Evolutionary conservation across 1,139 yeast species (phyloP).

Genomic region (Lodderomyces jiufengensis): DNA sequence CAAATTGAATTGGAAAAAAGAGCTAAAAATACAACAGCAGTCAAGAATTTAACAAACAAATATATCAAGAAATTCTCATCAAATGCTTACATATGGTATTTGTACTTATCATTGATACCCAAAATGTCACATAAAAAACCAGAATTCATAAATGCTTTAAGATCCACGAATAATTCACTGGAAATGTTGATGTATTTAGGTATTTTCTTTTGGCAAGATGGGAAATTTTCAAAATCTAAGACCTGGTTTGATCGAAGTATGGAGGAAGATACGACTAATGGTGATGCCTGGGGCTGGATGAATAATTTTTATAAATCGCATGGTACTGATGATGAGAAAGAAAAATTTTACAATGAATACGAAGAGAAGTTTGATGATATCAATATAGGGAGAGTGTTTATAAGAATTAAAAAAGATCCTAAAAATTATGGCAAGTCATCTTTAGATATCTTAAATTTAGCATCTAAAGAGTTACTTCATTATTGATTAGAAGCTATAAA

Average conservation of each 20-base stretch:
- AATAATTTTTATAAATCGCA: slow-evolving; percentile 35
- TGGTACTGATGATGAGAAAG: slow-evolving; percentile 22
- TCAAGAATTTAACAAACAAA: slow-evolving; percentile 52
- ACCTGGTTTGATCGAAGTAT: slow-evolving; percentile 77
- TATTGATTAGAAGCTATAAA: slow-evolving; percentile 1
- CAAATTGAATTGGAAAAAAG: slow-evolving; percentile 57
- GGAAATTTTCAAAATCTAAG: slow-evolving; percentile 60
- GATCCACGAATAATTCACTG: slow-evolving; percentile 59
- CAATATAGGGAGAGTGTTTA: slow-evolving; percentile 60
- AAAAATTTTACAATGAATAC: slow-evolving; percentile 23
- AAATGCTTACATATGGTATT: slow-evolving; percentile 62
- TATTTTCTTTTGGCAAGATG: slow-evolving; percentile 62
- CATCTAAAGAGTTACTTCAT: slow-evolving; percentile 11
- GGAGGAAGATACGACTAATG: slow-evolving; percentile 48
- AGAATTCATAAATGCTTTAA: slow-evolving; percentile 69
- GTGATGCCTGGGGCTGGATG: slow-evolving; percentile 79
- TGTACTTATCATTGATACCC: slow-evolving; percentile 49
- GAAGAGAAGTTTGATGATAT: slow-evolving; percentile 42
- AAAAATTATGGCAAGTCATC: slow-evolving; percentile 36
- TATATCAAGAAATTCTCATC: slow-evolving; percentile 61
- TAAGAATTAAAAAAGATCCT: slow-evolving; percentile 39
- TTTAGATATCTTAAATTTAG: slow-evolving; percentile 33
- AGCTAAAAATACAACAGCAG: slow-evolving; percentile 48
- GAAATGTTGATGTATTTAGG: slow-evolving; percentile 64
- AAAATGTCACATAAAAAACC: slow-evolving; percentile 58